Percentiles rank a stretch among this genome's conserved stretches.
phyloP scores from a whole-genome alignment of 768 basidiomycete species.

The Termitomyces sp. region DNA sequence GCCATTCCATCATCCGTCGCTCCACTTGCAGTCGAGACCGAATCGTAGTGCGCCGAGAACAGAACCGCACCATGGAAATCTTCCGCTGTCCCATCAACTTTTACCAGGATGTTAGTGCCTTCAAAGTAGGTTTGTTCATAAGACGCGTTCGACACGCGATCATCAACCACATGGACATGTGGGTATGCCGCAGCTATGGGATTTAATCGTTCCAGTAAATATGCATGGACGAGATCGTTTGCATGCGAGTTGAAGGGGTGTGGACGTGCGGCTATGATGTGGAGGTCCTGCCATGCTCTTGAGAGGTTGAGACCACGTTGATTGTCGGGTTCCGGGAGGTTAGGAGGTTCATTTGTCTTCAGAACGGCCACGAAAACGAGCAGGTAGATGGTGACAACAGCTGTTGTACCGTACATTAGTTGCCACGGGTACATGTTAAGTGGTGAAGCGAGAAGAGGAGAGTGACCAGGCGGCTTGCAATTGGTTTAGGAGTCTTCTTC shows the following conservation, averaged over 20 bases:
- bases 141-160: slow-evolving; percentile 24
- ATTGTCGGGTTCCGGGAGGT: neutral
- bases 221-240: slow-evolving; percentile 61
- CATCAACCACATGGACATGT: slow-evolving; percentile 48
- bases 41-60: slow-evolving; percentile 81
- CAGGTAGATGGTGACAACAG: slow-evolving; percentile 7
- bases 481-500: neutral
- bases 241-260: slow-evolving; percentile 77
- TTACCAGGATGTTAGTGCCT: slow-evolving; percentile 63
- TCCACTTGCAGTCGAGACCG: slow-evolving; percentile 69
- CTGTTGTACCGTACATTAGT: slow-evolving; percentile 2
- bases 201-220: slow-evolving; percentile 50
- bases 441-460: neutral
- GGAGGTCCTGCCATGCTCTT: slow-evolving; percentile 14
- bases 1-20: slow-evolving; percentile 56
- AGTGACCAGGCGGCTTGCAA: neutral
- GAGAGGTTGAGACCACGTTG: slow-evolving; percentile 11
- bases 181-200: slow-evolving; percentile 36
- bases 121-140: slow-evolving; percentile 52
- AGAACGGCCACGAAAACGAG: slow-evolving; percentile 10
- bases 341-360: slow-evolving; percentile 12
- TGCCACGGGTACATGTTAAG: slow-evolving; percentile 5
- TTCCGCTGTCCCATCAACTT: slow-evolving; percentile 47
- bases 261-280: slow-evolving; percentile 53
- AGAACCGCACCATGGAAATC: slow-evolving; percentile 43